Base-by-base conservation (phyloP, 2,329 filamentous ascomycete species). In the Paracamarosporium sp. region DNA sequence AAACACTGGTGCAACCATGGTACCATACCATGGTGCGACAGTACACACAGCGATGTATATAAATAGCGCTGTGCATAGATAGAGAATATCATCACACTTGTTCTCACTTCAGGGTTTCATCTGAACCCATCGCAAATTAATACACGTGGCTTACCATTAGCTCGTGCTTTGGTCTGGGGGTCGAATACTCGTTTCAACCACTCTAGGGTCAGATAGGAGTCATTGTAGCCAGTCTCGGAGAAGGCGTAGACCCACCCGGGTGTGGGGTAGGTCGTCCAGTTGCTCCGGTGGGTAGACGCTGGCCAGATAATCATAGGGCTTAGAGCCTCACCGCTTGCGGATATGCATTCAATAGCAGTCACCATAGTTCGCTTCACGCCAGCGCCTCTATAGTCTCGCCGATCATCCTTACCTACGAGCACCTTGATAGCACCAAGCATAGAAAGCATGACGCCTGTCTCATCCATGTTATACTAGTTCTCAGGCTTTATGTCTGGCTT, bases 191-290 rank as follows among this genome's bases (percentile, higher is more conserved):
- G 44, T 31, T 33, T 68, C 13, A 76, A 56, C 74, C 63, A 77
- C 56, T 76, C 50, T 4, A 75, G 65, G 61, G 63, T 76, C 25
- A 76, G 71, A 22, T 67, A 60, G n/a, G 64, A 71, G 57, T 75
- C 58, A 36, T 52, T 60, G 43, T 70, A 68, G 25, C 62, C 43
- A 40, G 24, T 25, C n/a, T 59, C 44, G 35, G 56, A 62, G 40
- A 11, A 33, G 15, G 46, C 52, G 24, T 59, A 63, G n/a, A 55
- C 55, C 62, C 56, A 65, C 47, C 61, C 43, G 35, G 62, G 62
- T 17, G 61, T 62, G 11, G 53, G 45, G 31, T 28, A 57, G 2
- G 38, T 52, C 9, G 38, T 57, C 40, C 52, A 65, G 38, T 59
- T 63, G 36, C 53, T 55, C 9, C 60, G 46, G 59, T 63, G 50